Evolutionary conservation across 2,329 filamentous ascomycete genomes (phyloP), one percentile per base, ranked within the genome.

Genomic region (Knoxdaviesia capensis): DNA sequence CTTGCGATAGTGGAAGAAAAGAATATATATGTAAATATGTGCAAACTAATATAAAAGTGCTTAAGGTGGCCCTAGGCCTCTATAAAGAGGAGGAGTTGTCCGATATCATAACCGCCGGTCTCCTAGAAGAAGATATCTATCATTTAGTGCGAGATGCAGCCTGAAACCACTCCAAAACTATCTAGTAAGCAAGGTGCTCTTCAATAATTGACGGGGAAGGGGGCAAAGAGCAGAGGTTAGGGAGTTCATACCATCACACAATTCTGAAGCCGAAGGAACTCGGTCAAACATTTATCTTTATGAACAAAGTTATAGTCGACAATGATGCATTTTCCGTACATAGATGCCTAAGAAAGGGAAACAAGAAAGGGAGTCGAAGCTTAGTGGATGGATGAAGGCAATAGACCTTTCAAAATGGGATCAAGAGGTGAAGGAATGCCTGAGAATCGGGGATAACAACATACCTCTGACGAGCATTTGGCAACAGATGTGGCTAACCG

Each of bases 301-400:
- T 86, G 73, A 3, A 94, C 74, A 4, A 85, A 74, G 54, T 88
- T 88, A 61, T 93, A 96, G 55, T 96, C 88, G 35, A 75, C 74
- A 41, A 88, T 71, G 48, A 98, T 77, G 56, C 90, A 98, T 65
- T 86, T 87, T 49, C 88, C 90, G 54, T 96, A 98, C 8, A 73
- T 66, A 3, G 84, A 69, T 41, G 84, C 80, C 88, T 96, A 11
- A 10, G 41, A 40, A 30, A 40, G 38, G 11, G 20, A 20, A 30
- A 20, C 41, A n/a, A 38, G 33, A 34, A 39, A 20, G 43, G 33
- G 7, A 43, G 34, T 34, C 39, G n/a, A 42, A 30, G 11, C 30
- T 32, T 20, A 20, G 8, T 28, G 36, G 20, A 34, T 35, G 34
- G 10, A 38, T 20, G 5, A 34, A 39, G 11, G 38, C 32, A 33